Base-by-base conservation (phyloP, 306 rosid genomes). In the Clitoria ternatea region DNA sequence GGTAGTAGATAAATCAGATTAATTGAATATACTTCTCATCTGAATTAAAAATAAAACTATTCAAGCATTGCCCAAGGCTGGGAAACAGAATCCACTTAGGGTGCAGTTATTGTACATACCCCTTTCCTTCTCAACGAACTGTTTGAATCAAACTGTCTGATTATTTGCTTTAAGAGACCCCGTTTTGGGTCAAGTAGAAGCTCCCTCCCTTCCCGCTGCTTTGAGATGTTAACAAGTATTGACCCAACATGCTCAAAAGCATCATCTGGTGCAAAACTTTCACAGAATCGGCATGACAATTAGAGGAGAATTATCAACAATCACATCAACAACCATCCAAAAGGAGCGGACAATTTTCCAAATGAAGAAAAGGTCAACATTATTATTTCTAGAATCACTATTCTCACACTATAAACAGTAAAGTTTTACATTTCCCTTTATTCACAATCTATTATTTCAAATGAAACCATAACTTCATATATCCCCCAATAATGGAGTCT, bases 211-310 rank as follows among this genome's bases (percentile, higher is more conserved):
- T 82, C 81, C 80, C 73, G 90, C 65, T 82, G 83, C 84, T 87
- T 93, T 49, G 98, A 85, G 64, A 93, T 87, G 85, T 93, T 93
- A 59, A 93, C 92, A 56, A 93, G 96, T 53, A 90, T 87, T 26
- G 92, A 93, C 67, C 94, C 96, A 33, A 88, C 98, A 75, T 90
- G 98, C 61, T 93, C 98, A 87, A 90, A 93, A 61, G 84, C 89
- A 83, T 88, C 98, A 77, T 88, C 98, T 93, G 89, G 64, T 14
- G 78, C 62, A 66, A 48, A 33, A 55, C 39, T 39, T 48, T 33
- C 24, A 69, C 45, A 67, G 44, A 79, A 62, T 53, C 77, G 62
- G 72, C 52, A 45, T 17, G 56, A 19, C 37, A 17, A 47, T 29
- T 33, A 49, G 23, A 4, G 33, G 12, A 66, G 14, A 43, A 59